Evolutionary conservation across 495 filamentous ascomycete genomes (phyloP).

Genomic region (Xylaria longipes): DNA sequence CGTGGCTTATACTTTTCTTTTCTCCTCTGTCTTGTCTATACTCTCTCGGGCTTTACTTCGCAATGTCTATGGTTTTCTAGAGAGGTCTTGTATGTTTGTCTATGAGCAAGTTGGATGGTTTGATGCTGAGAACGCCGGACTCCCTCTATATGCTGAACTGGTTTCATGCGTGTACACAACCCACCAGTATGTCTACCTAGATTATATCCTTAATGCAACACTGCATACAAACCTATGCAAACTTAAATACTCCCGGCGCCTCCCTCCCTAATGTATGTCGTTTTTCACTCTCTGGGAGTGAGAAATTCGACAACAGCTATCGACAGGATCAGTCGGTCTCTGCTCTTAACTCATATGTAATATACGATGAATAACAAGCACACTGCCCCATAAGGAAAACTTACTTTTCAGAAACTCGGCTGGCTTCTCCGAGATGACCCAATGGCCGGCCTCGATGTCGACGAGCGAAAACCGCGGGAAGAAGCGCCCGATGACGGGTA

Average conservation of each 20-base stretch:
- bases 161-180: conserved; percentile 28
- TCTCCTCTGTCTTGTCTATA: not conserved
- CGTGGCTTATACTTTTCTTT: not conserved
- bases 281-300: conserved; percentile 59
- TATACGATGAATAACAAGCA: not conserved
- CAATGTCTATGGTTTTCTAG: not conserved
- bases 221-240: conserved; percentile 19
- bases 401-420: conserved; percentile 82
- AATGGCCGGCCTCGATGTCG: conserved; percentile 90
- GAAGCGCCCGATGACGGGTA: conserved; percentile 86
- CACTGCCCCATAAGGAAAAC: conserved; percentile 31
- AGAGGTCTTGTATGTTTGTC: conserved; percentile 3
- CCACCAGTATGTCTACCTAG: conserved; percentile 33
- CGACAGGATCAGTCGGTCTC: not conserved
- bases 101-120: conserved; percentile 21
- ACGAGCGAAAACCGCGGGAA: conserved; percentile 82
- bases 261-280: conserved; percentile 27
- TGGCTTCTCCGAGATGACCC: conserved; percentile 93
- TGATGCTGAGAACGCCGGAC: conserved; percentile 25
- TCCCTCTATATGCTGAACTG: conserved; percentile 25
- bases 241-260: not conserved
- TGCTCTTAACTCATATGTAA: not conserved
- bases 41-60: not conserved
- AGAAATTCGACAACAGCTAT: conserved; percentile 69
- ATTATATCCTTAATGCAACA: conserved; percentile 36